Percentiles rank a stretch among this genome's conserved stretches.
phyloP scores from a whole-genome alignment of 352 stramenopile genomes.

The Phytophthora crassamura region DNA sequence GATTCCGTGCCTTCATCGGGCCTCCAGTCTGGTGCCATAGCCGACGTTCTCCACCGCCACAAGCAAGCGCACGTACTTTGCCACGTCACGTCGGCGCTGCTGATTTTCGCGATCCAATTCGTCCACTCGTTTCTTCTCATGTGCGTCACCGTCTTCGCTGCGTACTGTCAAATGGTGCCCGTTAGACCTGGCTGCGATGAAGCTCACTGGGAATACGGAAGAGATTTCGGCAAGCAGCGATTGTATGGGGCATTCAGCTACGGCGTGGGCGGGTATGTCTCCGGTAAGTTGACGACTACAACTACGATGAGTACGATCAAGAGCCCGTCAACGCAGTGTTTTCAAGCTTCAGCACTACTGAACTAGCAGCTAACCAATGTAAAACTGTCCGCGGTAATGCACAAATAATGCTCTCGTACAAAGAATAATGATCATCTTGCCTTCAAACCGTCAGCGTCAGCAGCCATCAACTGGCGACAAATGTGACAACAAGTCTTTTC shows the following conservation, averaged over 20 bases:
- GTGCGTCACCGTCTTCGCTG: slow-evolving; percentile 38
- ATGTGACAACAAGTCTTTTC: no score
- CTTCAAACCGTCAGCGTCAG: no score
- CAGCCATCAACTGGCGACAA: no score
- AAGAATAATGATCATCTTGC: no score
- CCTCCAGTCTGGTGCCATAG: slow-evolving; percentile 60
- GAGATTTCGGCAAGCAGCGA: slow-evolving; percentile 68
- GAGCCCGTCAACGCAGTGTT: no score
- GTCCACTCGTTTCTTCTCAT: slow-evolving; percentile 43
- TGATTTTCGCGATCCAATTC: slow-evolving; percentile 57
- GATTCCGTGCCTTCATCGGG: slow-evolving; percentile 43
- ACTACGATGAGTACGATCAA: no score
- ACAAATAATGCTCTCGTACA: no score
- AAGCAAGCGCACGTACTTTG: slow-evolving; percentile 55
- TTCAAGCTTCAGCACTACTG: no score
- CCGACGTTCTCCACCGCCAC: slow-evolving; percentile 50
- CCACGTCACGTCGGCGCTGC: slow-evolving; percentile 42
- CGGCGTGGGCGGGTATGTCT: slow-evolving; percentile 55
- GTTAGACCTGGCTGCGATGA: slow-evolving; percentile 58
- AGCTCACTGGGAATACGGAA: slow-evolving; percentile 45
- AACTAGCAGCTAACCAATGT: no score
- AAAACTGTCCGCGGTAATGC: no score
- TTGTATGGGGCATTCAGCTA: slow-evolving; percentile 63
- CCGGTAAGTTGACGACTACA: slow-evolving; percentile 45
- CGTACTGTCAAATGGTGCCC: slow-evolving; percentile 55